Evolutionary conservation across 2,329 filamentous ascomycete species (phyloP).

Genomic region (Penicillium sclerotiorum): DNA sequence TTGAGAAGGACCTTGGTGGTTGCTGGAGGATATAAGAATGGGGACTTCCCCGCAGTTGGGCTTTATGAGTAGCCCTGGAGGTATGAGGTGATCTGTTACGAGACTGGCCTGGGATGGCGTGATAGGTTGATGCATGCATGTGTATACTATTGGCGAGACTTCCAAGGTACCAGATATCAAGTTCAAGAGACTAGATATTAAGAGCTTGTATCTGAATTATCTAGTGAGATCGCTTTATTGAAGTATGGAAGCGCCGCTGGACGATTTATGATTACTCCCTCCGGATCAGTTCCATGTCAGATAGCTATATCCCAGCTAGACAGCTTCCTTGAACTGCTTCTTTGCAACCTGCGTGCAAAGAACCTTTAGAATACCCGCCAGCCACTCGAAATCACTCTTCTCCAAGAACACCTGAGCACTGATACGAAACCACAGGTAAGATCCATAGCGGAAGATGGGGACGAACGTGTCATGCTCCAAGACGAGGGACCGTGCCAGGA

Average conservation of each 20-base stretch:
- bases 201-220: too few species aligned
- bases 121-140: too few species aligned
- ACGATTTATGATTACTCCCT: not conserved
- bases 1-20: constrained; percentile 7
- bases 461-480: constrained; percentile 72
- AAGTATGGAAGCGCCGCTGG: too few species aligned
- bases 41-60: constrained; percentile 13
- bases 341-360: constrained; percentile 57
- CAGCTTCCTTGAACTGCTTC: constrained; percentile 36
- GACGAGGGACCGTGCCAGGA: constrained; percentile 59
- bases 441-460: constrained; percentile 62
- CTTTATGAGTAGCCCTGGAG: not conserved
- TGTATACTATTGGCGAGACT: too few species aligned
- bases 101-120: constrained; percentile 14
- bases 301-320: not conserved
- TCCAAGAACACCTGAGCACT: constrained; percentile 87
- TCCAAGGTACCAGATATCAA: too few species aligned
- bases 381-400: constrained; percentile 73
- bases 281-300: too few species aligned
- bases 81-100: constrained; percentile 18
- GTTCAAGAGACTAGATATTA: too few species aligned
- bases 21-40: constrained; percentile 9
- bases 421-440: constrained; percentile 69
- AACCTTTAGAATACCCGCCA: constrained; percentile 60
- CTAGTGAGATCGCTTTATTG: too few species aligned